Evolutionary conservation across 345 rosid genomes (phyloP).

Genomic region (Leavenworthia alabamica): DNA sequence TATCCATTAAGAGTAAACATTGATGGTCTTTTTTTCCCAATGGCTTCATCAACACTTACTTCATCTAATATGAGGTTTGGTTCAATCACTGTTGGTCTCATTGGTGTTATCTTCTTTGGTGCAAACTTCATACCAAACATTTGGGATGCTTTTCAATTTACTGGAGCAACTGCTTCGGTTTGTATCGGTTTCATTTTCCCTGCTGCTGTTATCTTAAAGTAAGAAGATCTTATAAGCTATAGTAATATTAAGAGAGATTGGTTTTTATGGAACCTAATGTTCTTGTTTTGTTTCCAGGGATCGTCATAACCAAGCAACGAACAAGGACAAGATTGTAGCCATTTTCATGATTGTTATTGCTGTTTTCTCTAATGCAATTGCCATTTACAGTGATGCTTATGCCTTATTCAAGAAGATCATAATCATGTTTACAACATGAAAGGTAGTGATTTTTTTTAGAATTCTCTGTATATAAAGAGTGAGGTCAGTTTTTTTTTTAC

Average conservation of each 20-base stretch:
- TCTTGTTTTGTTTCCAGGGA: slow-evolving; percentile 46
- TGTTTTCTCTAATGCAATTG: slow-evolving; percentile 61
- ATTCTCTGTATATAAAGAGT: not conserved
- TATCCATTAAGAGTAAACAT: slow-evolving; percentile 70
- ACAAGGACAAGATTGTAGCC: slow-evolving; percentile 54
- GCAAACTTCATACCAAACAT: slow-evolving; percentile 92
- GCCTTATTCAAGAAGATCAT: slow-evolving; percentile 47
- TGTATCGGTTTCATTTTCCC: slow-evolving; percentile 96
- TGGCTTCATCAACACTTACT: slow-evolving; percentile 50
- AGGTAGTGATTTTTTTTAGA: not conserved
- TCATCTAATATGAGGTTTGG: slow-evolving; percentile 61
- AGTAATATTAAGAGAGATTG: not conserved
- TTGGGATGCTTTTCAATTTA: slow-evolving; percentile 96
- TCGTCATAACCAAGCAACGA: slow-evolving; percentile 62
- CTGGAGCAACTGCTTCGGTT: slow-evolving; percentile 91
- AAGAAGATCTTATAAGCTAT: slow-evolving; percentile 31
- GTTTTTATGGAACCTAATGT: not conserved
- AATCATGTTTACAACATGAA: not conserved
- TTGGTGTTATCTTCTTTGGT: slow-evolving; percentile 57
- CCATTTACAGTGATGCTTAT: slow-evolving; percentile 73
- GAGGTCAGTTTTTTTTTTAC: not conserved
- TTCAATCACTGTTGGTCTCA: slow-evolving; percentile 52
- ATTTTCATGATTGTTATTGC: slow-evolving; percentile 70
- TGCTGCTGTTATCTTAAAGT: slow-evolving; percentile 74
- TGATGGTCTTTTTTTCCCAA: slow-evolving; percentile 81